Evolutionary conservation across 73 alveolate species (phyloP).

Genomic region (Symbiodinium natans): DNA sequence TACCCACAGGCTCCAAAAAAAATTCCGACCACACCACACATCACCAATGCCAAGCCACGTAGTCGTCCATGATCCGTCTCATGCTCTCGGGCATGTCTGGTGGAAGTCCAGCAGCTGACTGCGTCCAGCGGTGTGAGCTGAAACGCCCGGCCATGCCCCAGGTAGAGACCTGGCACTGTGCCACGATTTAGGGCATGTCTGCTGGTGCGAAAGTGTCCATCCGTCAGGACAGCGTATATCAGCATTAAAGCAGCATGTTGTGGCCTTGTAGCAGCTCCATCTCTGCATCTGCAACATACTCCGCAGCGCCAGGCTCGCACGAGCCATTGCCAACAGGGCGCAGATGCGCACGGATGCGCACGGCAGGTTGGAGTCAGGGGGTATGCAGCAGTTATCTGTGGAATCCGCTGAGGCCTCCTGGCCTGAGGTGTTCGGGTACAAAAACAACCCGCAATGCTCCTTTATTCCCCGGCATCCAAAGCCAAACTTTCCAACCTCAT

Average conservation of each 20-base stretch:
- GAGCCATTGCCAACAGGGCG: neutral
- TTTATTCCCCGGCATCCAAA: too few species aligned
- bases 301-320: neutral
- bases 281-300: neutral
- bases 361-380: neutral
- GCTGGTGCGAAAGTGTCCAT: too few species aligned
- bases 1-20: neutral
- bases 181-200: too few species aligned
- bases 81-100: slow-evolving; percentile 42
- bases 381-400: neutral
- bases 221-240: too few species aligned
- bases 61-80: slow-evolving; percentile 22
- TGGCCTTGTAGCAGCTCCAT: neutral
- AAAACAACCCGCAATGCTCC: neutral
- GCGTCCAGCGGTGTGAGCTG: slow-evolving; percentile 4
- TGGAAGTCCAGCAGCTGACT: slow-evolving; percentile 8
- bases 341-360: neutral
- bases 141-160: neutral
- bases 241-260: too few species aligned
- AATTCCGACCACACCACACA: neutral
- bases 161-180: neutral
- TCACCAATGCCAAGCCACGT: slow-evolving; percentile 54
- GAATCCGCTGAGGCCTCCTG: neutral
- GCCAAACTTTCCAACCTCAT: too few species aligned
- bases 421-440: neutral